phyloP scores from a whole-genome alignment of 2,329 filamentous ascomycete species.

The Tetracladium maxilliforme region DNA sequence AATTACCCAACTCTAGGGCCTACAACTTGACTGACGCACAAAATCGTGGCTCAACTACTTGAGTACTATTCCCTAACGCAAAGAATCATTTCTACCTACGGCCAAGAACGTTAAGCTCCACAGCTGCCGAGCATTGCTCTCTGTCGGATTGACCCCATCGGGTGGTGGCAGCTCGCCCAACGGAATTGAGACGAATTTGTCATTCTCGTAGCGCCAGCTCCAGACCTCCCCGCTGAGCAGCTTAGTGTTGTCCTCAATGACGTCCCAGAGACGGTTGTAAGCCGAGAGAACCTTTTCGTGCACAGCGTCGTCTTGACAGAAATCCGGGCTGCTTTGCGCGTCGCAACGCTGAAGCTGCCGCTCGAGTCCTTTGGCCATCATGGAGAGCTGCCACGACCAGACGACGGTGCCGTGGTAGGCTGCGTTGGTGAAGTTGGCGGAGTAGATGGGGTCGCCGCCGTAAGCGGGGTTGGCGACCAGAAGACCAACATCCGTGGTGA shows the following conservation, averaged over 20 bases:
- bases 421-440: conserved; percentile 35
- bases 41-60: too few species aligned
- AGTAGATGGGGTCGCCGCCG: conserved; percentile 27
- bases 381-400: conserved; percentile 49
- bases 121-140: conserved; percentile 38
- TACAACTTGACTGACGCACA: too few species aligned
- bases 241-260: conserved; percentile 36
- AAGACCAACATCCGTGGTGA: conserved; percentile 38
- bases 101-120: conserved; percentile 45
- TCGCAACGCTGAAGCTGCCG: conserved; percentile 38
- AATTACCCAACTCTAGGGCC: too few species aligned
- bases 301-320: conserved; percentile 30
- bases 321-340: conserved; percentile 19
- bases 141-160: conserved; percentile 23
- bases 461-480: conserved; percentile 48
- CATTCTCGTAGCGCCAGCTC: conserved; percentile 41
- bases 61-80: too few species aligned
- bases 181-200: conserved; percentile 29
- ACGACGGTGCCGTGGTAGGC: conserved; percentile 51
- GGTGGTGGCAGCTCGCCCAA: conserved; percentile 33
- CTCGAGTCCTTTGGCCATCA: conserved; percentile 47
- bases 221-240: conserved; percentile 44
- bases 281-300: conserved; percentile 28
- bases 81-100: conserved; percentile 23
- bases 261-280: conserved; percentile 46